Evolutionary conservation across 148 eudicot species (phyloP).

Genomic region (Mesembryanthemum crystallinum): DNA sequence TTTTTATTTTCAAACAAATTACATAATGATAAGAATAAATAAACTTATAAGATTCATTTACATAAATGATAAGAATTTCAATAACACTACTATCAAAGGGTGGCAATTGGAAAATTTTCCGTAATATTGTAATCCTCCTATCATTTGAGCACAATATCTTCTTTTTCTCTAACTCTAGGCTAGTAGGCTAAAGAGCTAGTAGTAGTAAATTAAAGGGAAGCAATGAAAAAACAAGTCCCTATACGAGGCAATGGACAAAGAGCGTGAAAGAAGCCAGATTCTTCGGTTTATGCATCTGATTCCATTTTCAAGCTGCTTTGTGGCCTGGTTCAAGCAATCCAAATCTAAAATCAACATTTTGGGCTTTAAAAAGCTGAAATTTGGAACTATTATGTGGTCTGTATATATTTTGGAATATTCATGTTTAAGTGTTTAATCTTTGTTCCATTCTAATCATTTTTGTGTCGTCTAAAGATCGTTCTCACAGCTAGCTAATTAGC

Average conservation of each 20-base stretch:
- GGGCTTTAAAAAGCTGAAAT: neutral
- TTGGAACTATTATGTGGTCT: neutral
- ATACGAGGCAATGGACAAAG: neutral
- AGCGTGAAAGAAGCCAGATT: neutral
- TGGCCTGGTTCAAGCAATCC: constrained; percentile 1
- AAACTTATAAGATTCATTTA: too few species aligned
- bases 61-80: too few species aligned
- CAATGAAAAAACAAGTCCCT: neutral
- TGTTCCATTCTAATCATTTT: too few species aligned
- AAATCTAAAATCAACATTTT: neutral
- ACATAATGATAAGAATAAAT: too few species aligned
- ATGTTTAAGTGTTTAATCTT: too few species aligned
- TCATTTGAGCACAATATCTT: neutral
- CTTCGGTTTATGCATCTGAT: neutral
- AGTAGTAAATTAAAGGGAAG: neutral
- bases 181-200: neutral
- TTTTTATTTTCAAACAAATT: too few species aligned
- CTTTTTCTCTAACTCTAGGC: neutral
- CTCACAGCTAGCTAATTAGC: neutral
- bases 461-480: too few species aligned
- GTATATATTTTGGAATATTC: too few species aligned
- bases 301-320: neutral
- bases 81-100: too few species aligned
- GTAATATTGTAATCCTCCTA: too few species aligned
- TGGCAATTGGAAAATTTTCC: too few species aligned